Evolutionary conservation across 2,329 filamentous ascomycete species (phyloP).

Genomic region (Pyrenophora graminea): DNA sequence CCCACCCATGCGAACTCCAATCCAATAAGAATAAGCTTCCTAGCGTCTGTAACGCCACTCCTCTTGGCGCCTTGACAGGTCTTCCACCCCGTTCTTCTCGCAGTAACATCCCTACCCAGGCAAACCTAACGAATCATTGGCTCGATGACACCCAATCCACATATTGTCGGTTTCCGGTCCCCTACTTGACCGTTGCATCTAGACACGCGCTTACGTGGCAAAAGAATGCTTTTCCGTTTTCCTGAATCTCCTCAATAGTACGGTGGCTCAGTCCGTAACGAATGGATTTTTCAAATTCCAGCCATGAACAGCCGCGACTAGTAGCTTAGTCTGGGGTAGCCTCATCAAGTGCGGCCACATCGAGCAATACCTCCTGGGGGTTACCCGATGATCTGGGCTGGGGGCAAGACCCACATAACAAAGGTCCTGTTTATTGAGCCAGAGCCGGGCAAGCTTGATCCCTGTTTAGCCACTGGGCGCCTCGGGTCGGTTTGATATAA

Average conservation of each 20-base stretch:
- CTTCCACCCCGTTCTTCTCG: constrained; percentile 9
- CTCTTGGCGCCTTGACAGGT: constrained; percentile 29
- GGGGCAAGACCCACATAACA: constrained; percentile 23
- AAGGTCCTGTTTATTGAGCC: constrained; percentile 15
- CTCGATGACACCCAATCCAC: constrained; percentile 23
- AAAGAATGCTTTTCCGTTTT: constrained; percentile 1
- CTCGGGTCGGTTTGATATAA: constrained; percentile 24
- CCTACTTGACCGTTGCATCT: background rate
- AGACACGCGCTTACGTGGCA: constrained; percentile 3
- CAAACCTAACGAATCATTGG: constrained; percentile 21
- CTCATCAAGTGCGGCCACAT: constrained; percentile 15
- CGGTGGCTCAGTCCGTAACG: background rate
- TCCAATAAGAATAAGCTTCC: constrained; percentile 23
- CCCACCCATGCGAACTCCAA: constrained; percentile 22
- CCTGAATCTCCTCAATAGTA: background rate
- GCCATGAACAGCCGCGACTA: constrained; percentile 12
- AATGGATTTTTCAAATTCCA: constrained; percentile 13
- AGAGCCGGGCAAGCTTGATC: constrained; percentile 17
- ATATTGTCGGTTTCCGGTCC: constrained; percentile 8
- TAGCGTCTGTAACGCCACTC: constrained; percentile 22
- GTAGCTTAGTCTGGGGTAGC: constrained; percentile 12
- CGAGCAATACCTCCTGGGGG: constrained; percentile 18
- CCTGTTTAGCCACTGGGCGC: constrained; percentile 12
- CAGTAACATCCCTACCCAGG: constrained; percentile 2
- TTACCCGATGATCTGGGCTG: constrained; percentile 18